phyloP scores from a whole-genome alignment of 768 basidiomycete species.

The Pleurotus tuoliensis region DNA sequence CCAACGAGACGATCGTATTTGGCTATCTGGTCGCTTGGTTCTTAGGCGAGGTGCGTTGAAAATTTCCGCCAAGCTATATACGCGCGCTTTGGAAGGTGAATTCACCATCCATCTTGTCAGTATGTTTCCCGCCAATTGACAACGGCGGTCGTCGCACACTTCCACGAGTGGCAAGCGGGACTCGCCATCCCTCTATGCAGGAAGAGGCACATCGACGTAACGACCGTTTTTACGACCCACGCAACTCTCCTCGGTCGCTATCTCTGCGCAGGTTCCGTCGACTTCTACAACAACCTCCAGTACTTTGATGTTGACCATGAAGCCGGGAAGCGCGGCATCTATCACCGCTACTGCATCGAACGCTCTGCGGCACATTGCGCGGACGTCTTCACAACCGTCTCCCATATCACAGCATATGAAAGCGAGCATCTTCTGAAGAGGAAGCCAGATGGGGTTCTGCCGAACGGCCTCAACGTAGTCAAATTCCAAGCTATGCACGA shows the following conservation, averaged over 20 bases:
- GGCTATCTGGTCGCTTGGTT: slow-evolving; percentile 99
- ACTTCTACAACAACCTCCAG: slow-evolving; percentile 99
- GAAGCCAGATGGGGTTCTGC: slow-evolving; percentile 95
- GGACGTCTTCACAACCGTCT: slow-evolving; percentile 97
- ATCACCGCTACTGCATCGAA: slow-evolving; percentile 97
- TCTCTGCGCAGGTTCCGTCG: slow-evolving; percentile 95
- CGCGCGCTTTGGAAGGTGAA: neutral
- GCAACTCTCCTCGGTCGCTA: slow-evolving; percentile 98
- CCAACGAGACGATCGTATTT: slow-evolving; percentile 96
- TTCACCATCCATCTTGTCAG: slow-evolving; percentile 32
- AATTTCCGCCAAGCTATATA: neutral
- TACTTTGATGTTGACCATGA: slow-evolving; percentile 99
- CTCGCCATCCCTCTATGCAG: slow-evolving; percentile 92
- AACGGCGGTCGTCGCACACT: slow-evolving; percentile 92
- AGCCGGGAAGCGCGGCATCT: slow-evolving; percentile 98
- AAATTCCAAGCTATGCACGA: slow-evolving; percentile 99
- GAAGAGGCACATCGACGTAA: slow-evolving; percentile 96
- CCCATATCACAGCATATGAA: slow-evolving; percentile 98
- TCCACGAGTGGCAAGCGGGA: slow-evolving; percentile 99
- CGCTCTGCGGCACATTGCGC: slow-evolving; percentile 91
- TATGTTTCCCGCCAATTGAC: slow-evolving; percentile 77
- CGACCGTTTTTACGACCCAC: slow-evolving; percentile 98
- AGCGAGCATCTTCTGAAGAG: slow-evolving; percentile 94
- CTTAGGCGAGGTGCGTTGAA: slow-evolving; percentile 81
- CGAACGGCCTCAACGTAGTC: slow-evolving; percentile 96